These are phyloP conservation scores for Cladosporium sphaerospermum DNA, from an alignment of 2,329 filamentous ascomycete species.

Conservation along the genomic window DNA sequence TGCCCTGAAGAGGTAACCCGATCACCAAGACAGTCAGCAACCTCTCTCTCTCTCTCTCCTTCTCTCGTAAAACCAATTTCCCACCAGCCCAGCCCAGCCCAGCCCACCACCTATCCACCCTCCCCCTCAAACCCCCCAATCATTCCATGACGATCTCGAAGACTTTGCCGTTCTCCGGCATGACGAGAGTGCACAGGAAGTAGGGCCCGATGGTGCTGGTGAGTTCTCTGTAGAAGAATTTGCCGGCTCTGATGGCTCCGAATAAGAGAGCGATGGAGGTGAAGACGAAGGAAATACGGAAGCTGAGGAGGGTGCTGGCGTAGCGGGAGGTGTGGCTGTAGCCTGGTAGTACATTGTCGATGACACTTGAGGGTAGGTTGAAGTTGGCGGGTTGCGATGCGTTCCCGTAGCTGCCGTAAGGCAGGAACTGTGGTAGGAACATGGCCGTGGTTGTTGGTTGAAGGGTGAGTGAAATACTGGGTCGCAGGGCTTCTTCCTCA, in stretches of 20 bases:
- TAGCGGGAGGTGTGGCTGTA: constrained; percentile 44
- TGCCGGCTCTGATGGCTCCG: constrained; percentile 33
- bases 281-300: constrained; percentile 45
- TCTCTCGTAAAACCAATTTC: too few relatives aligned
- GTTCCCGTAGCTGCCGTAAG: constrained; percentile 1
- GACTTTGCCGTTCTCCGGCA: constrained; percentile 40
- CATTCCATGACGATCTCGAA: constrained; percentile 39
- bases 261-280: constrained; percentile 38
- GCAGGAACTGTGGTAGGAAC: constrained; percentile 8
- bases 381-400: constrained; percentile 12
- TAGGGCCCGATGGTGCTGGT: constrained; percentile 29
- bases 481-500: too few relatives aligned
- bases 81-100: too few relatives aligned
- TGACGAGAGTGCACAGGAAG: constrained; percentile 39
- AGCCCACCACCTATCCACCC: too few relatives aligned
- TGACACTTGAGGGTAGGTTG: constrained; percentile 39
- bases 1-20: too few relatives aligned
- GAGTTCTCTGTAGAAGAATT: constrained; percentile 31
- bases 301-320: constrained; percentile 36
- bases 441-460: constrained; percentile 10
- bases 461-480: too few relatives aligned
- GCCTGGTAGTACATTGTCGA: constrained; percentile 47
- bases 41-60: too few relatives aligned
- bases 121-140: too few relatives aligned
- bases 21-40: too few relatives aligned